phyloP scores from a whole-genome alignment of 176 grass and related monocot species.

The Areca catechu region DNA sequence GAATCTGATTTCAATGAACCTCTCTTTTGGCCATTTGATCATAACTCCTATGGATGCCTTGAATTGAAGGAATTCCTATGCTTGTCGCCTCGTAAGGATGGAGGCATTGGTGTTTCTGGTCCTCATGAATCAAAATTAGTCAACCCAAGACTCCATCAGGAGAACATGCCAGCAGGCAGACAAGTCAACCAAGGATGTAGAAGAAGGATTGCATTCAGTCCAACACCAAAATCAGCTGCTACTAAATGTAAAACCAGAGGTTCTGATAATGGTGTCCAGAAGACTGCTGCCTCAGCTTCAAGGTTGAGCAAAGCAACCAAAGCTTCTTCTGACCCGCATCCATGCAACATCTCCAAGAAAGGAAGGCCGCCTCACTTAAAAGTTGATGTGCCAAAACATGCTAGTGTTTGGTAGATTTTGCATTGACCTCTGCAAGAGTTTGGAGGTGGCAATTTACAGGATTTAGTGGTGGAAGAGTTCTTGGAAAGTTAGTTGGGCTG shows the following conservation, averaged over 20 bases:
- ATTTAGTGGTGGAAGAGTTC: slow-evolving; percentile 2
- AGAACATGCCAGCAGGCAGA: slow-evolving; percentile 11
- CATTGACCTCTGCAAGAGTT: background rate
- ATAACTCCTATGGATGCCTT: slow-evolving; percentile 18
- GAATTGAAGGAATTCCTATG: slow-evolving; percentile 30
- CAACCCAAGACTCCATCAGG: slow-evolving; percentile 22
- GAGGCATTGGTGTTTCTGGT: slow-evolving; percentile 6
- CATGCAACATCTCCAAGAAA: slow-evolving; percentile 20
- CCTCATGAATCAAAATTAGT: slow-evolving; percentile 17
- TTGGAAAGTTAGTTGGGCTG: slow-evolving; percentile 27
- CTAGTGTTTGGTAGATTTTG: background rate
- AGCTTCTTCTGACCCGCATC: slow-evolving; percentile 1
- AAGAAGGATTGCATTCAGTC: slow-evolving; percentile 2
- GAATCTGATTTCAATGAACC: slow-evolving; percentile 19
- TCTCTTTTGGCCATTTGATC: slow-evolving; percentile 49
- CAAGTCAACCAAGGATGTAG: background rate
- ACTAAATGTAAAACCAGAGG: background rate
- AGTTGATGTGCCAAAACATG: slow-evolving; percentile 12
- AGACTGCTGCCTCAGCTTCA: background rate
- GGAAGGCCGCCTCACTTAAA: slow-evolving; percentile 27
- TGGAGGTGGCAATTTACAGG: slow-evolving; percentile 1
- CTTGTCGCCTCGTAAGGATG: slow-evolving; percentile 27
- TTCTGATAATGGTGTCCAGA: slow-evolving; percentile 18
- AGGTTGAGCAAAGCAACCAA: slow-evolving; percentile 19
- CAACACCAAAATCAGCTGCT: background rate